Base-by-base conservation (phyloP, 345 rosid species). In the Salix viminalis region DNA sequence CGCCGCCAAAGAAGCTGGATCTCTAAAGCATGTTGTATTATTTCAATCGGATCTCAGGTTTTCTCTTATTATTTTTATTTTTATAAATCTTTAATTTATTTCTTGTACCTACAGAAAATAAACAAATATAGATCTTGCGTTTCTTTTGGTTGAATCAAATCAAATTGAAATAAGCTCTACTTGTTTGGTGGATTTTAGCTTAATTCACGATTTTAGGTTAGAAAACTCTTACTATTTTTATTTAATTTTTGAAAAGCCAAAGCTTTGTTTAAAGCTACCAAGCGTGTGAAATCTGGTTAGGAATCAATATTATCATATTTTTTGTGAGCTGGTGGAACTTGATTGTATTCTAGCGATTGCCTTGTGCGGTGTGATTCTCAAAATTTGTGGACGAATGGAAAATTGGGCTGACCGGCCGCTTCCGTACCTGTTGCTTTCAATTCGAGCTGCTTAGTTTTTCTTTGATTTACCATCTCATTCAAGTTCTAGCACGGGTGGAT, bases 11-110 rank as follows among this genome's bases (percentile, higher is more conserved):
- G 13, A 41, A 41, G 46, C 14, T 46, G 21, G 42, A 50, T 28
- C 60, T 70, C 39, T 48, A 56, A 19, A 56, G 1, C 26, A 11
- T 48, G 15, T 16, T 5, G 44, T 44, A 32, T 24, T 32, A 16
- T 74, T 48, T 8, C 30, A 23, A 36, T 83, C 84, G 85, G 90
- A 87, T 89, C 92, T 83, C 86, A 80, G 73, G 73, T 70, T 24
- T 13, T 28, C 13, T 21, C 7, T 14, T 21, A 23, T 2, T n/a
- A 21, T 8, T 0, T 21, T 21, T 54, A 7, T 58, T 10, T 41
- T 12, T 41, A 41, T 41, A 41, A 41, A 58, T 58, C 11, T 58
- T 58, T 13, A n/a, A 18, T 52, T 58, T 13, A 58, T 23, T n/a
- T 8, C 14, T 58, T 56, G 19, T 21, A 58, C 14, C 46, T 41